A percentile compares a stretch with the other conserved stretches of the same genome.
Evolutionary conservation across 257 asterid genomes (phyloP).

Genomic region (Hygrophila difformis): DNA sequence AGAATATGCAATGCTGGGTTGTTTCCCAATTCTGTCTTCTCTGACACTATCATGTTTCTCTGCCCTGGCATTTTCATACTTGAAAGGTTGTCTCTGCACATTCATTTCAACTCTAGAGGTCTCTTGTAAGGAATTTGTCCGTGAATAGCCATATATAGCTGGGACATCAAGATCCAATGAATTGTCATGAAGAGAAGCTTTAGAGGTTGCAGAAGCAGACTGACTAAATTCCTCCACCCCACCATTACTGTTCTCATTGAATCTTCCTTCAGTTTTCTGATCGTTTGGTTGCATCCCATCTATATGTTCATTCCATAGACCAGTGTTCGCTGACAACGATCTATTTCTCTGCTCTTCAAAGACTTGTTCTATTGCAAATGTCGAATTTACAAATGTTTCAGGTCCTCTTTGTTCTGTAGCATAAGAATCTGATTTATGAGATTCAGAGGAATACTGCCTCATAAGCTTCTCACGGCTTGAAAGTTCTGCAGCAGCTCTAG

Average conservation of each 20-base stretch:
- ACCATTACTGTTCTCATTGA: constrained; percentile 19
- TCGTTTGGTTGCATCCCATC: constrained; percentile 18
- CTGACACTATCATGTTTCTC: constrained; percentile 26
- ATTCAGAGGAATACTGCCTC: constrained; percentile 32
- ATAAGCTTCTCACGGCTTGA: constrained; percentile 33
- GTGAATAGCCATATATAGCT: constrained; percentile 23
- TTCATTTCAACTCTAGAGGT: constrained; percentile 15
- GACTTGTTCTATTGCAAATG: constrained; percentile 18
- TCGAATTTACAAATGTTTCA: constrained; percentile 20
- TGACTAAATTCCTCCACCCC: constrained; percentile 22
- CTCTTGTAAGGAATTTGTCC: constrained; percentile 26
- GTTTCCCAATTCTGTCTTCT: constrained; percentile 26
- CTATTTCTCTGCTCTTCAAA: constrained; percentile 24
- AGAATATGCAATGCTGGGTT: constrained; percentile 24
- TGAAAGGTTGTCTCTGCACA: constrained; percentile 18
- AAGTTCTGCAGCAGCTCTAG: constrained; percentile 81
- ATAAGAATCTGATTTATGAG: constrained; percentile 21
- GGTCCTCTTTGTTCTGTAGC: constrained; percentile 18
- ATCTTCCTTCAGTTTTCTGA: constrained; percentile 21
- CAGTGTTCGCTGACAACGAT: constrained; percentile 22
- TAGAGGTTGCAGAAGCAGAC: constrained; percentile 29
- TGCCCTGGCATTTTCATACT: constrained; percentile 17
- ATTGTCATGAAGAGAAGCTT: constrained; percentile 22
- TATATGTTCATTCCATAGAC: constrained; percentile 23
- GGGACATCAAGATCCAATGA: constrained; percentile 19